Evolutionary conservation across 371 early-diverging fungal genomes (phyloP).

Genomic region (Phascolomyces articulosus): DNA sequence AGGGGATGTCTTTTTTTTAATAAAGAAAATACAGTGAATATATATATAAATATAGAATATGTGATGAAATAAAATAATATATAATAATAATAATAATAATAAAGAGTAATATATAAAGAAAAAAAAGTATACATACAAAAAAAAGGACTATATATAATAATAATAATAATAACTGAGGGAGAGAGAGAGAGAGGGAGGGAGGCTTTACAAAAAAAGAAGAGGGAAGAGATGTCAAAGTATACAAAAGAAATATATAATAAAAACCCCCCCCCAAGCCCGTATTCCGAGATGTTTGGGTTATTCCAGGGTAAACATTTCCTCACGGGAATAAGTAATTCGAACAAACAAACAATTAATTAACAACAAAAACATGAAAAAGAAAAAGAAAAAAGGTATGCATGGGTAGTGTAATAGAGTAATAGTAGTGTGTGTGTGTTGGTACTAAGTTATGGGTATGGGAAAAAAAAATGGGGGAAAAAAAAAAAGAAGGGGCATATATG

Average conservation of each 20-base stretch:
- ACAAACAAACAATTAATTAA: constrained; percentile 5
- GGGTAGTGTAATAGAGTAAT: no score
- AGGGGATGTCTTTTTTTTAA: no score
- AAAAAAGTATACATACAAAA: not conserved
- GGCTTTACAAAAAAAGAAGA: not conserved
- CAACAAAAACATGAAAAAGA: constrained; percentile 3
- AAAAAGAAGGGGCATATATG: not conserved
- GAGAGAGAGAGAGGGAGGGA: not conserved
- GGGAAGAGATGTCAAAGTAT: constrained; percentile 3
- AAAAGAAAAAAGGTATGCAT: not conserved
- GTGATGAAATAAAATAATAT: no score
- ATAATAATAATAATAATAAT: not conserved
- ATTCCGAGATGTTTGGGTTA: constrained; percentile 8
- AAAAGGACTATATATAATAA: not conserved
- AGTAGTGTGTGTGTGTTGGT: not conserved
- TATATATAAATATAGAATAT: no score
- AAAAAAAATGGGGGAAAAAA: not conserved
- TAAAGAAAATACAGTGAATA: no score
- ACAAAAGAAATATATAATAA: not conserved
- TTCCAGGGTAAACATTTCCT: constrained; percentile 5
- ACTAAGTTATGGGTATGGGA: not conserved
- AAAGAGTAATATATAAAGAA: not conserved
- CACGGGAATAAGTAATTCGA: constrained; percentile 5
- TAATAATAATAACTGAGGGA: not conserved
- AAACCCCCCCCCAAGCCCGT: constrained; percentile 6